A percentile compares a stretch with the other conserved stretches of the same genome.
Evolutionary conservation across 345 rosid species (phyloP).

Genomic region (Dipteronia dyeriana): DNA sequence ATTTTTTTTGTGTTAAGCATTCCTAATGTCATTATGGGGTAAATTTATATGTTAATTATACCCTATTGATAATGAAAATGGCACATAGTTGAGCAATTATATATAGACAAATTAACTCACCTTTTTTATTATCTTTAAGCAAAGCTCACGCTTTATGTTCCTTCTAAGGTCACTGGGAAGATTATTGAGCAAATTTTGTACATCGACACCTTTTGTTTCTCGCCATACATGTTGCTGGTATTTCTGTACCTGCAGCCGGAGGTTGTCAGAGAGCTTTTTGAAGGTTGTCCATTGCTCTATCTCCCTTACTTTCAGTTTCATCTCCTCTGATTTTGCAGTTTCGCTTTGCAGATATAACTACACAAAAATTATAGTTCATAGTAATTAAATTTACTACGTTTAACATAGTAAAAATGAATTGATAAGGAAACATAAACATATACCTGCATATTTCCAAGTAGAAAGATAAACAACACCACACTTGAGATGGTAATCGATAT

Average conservation of each 20-base stretch:
- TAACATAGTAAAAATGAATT: not conserved
- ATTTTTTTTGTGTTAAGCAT: no score
- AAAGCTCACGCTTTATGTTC: slow-evolving; percentile 37
- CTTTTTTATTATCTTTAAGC: slow-evolving; percentile 7
- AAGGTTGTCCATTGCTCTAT: slow-evolving; percentile 38
- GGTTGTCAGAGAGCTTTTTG: slow-evolving; percentile 30
- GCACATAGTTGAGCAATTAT: not conserved
- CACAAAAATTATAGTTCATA: no score
- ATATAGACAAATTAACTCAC: not conserved
- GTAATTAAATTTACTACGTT: not conserved
- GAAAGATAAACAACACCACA: slow-evolving; percentile 45
- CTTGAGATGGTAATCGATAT: slow-evolving; percentile 38
- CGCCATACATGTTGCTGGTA: slow-evolving; percentile 39
- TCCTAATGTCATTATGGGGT: no score
- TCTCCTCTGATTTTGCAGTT: not conserved
- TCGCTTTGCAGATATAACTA: not conserved
- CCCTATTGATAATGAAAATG: no score
- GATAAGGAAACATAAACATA: not conserved
- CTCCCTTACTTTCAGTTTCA: slow-evolving; percentile 16
- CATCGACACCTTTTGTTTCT: slow-evolving; percentile 37
- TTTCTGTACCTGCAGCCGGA: slow-evolving; percentile 35
- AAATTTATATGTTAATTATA: no score
- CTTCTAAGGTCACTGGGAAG: slow-evolving; percentile 34
- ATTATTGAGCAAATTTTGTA: slow-evolving; percentile 29
- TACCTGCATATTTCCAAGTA: slow-evolving; percentile 62